These are phyloP conservation scores for Geoglossum glabrum DNA, from an alignment of 495 filamentous ascomycete genomes.

Conservation along the genomic window DNA sequence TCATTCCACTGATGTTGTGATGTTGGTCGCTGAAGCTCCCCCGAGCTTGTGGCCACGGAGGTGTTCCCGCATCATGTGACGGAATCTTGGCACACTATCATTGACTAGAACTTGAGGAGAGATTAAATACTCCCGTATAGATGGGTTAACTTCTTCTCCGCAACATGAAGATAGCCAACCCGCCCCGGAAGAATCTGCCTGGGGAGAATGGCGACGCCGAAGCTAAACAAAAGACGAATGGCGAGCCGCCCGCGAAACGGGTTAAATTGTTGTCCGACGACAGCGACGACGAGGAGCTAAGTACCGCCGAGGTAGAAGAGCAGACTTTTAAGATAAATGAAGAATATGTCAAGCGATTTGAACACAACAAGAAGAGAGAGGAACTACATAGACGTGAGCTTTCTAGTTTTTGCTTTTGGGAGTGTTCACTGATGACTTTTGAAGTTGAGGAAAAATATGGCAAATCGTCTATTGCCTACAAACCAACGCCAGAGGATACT, in stretches of 20 bases:
- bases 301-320: conserved; percentile 2
- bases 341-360: conserved; percentile 74
- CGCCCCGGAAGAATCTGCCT: not conserved
- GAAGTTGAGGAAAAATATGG: conserved; percentile 75
- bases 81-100: not conserved
- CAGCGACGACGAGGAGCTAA: conserved; percentile 9
- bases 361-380: conserved; percentile 91
- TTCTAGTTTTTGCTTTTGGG: not conserved
- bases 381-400: conserved; percentile 60
- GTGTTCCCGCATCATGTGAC: not conserved
- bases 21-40: too few species aligned
- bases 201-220: not conserved
- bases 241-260: conserved; percentile 12
- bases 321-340: conserved; percentile 59
- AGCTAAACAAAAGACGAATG: not conserved
- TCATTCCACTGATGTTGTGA: not conserved
- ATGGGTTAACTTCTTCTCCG: not conserved
- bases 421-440: conserved; percentile 14
- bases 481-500: conserved; percentile 15
- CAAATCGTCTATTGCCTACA: conserved; percentile 13
- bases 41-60: too few species aligned
- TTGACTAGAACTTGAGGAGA: too few species aligned
- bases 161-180: not conserved
- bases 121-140: too few species aligned
- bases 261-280: conserved; percentile 15